Percentiles rank a stretch among this genome's conserved stretches.
Evolutionary conservation across 2,329 filamentous ascomycete genomes (phyloP).

Genomic region (Fusarium cyanostomum): DNA sequence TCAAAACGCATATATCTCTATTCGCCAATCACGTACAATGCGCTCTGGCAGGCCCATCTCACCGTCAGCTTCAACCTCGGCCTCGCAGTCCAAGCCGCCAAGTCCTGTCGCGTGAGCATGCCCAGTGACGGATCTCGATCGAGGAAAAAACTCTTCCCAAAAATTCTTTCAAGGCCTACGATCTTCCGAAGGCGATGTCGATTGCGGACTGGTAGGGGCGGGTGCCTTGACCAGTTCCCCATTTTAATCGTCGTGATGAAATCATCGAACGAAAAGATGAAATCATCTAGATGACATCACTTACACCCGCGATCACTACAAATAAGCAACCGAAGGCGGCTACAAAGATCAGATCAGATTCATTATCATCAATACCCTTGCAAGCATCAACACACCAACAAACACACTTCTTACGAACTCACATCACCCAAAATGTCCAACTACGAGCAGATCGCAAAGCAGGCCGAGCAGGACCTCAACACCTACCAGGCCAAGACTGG

Average conservation of each 20-base stretch:
- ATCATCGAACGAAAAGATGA: constrained; percentile 38
- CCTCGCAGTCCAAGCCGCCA: not conserved
- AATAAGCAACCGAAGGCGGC: not conserved
- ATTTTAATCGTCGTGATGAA: constrained; percentile 35
- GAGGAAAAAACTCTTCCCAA: not conserved
- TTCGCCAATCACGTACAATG: too few relatives aligned
- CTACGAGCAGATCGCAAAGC: constrained; percentile 54
- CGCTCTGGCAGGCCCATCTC: not conserved
- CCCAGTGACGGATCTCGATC: constrained; percentile 24
- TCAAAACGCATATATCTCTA: too few relatives aligned
- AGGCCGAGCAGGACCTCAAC: constrained; percentile 60
- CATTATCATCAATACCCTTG: not conserved
- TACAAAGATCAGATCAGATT: not conserved
- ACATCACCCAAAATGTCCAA: constrained; percentile 41
- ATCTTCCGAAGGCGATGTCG: not conserved
- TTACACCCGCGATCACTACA: constrained; percentile 14
- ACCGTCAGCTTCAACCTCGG: not conserved
- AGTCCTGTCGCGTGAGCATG: constrained; percentile 1
- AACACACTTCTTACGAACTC: not conserved
- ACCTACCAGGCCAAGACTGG: constrained; percentile 60
- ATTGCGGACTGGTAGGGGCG: not conserved
- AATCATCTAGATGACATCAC: constrained; percentile 42
- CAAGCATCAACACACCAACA: not conserved
- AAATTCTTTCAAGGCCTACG: constrained; percentile 5
- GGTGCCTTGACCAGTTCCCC: constrained; percentile 23